These are phyloP conservation scores for Leccinum aurantiacum DNA, from an alignment of 768 basidiomycete species.

Conservation along the genomic window DNA sequence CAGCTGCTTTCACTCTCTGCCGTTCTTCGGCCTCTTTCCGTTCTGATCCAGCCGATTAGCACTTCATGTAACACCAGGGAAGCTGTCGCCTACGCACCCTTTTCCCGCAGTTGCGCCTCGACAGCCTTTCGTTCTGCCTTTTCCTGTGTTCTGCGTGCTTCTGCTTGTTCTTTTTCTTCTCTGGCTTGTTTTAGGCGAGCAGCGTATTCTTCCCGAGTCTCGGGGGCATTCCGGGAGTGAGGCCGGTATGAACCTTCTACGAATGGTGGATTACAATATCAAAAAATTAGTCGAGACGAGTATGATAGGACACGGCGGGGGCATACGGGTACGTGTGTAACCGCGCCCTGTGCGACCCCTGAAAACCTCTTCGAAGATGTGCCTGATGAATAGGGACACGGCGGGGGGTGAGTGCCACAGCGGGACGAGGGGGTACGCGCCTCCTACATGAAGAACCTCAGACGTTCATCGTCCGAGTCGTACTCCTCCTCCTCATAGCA, in stretches of 20 bases:
- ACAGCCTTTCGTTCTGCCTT: conserved; percentile 47
- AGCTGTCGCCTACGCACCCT: conserved; percentile 37
- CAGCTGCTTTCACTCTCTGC: conserved; percentile 52
- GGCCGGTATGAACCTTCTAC: conserved; percentile 23
- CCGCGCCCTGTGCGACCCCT: conserved; percentile 35
- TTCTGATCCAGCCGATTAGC: conserved; percentile 32
- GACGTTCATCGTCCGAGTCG: conserved; percentile 34
- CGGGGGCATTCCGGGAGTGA: conserved; percentile 28
- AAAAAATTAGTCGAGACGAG: conserved; percentile 10
- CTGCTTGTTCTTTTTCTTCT: conserved; percentile 56
- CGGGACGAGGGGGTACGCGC: not conserved
- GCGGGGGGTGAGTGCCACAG: conserved; percentile 3
- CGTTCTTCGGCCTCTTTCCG: conserved; percentile 56
- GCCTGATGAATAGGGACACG: conserved; percentile 34
- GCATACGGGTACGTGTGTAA: conserved; percentile 31
- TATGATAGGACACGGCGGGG: conserved; percentile 8
- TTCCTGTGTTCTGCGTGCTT: conserved; percentile 47
- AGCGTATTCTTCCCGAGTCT: conserved; percentile 53
- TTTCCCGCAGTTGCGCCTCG: conserved; percentile 48
- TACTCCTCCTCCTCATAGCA: conserved; percentile 32
- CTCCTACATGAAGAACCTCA: conserved; percentile 49
- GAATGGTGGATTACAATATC: conserved; percentile 5
- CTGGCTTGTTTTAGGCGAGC: conserved; percentile 48
- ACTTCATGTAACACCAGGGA: conserved; percentile 8
- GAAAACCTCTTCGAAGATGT: conserved; percentile 48